Evolutionary conservation across 1,284 basidiomycete genomes (phyloP).

Genomic region (Rhodotorula sp.): DNA sequence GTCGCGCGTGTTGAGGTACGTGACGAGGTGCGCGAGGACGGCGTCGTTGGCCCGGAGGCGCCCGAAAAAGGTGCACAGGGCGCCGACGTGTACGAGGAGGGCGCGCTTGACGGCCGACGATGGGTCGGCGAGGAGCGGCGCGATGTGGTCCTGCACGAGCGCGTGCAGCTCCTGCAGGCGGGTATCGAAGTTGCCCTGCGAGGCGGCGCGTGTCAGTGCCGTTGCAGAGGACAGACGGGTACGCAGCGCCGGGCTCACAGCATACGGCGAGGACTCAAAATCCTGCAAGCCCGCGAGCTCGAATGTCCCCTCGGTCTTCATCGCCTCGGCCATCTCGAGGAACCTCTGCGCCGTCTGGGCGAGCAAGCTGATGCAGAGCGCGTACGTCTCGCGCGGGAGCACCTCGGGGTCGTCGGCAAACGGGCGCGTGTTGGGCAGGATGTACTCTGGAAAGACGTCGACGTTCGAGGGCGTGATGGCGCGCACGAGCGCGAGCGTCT

Average conservation of each 20-base stretch:
- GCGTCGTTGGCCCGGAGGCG: slow-evolving; percentile 91
- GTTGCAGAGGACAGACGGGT: not conserved
- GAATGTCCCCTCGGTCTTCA: slow-evolving; percentile 76
- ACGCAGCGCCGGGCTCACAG: slow-evolving; percentile 1
- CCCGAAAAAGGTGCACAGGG: slow-evolving; percentile 89
- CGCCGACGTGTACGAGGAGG: slow-evolving; percentile 71
- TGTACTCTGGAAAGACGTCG: slow-evolving; percentile 86
- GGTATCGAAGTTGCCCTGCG: slow-evolving; percentile 74
- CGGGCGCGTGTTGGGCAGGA: slow-evolving; percentile 84
- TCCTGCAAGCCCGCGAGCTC: slow-evolving; percentile 69
- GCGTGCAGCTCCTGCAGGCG: slow-evolving; percentile 81
- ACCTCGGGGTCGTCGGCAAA: slow-evolving; percentile 80
- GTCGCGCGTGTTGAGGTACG: slow-evolving; percentile 86
- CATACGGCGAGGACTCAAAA: slow-evolving; percentile 58
- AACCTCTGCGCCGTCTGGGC: slow-evolving; percentile 81
- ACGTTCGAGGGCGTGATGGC: slow-evolving; percentile 86
- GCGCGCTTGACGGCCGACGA: slow-evolving; percentile 59
- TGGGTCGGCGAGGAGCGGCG: slow-evolving; percentile 63
- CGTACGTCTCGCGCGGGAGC: slow-evolving; percentile 85
- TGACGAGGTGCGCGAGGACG: slow-evolving; percentile 95
- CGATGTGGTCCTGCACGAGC: slow-evolving; percentile 83
- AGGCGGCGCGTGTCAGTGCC: not conserved
- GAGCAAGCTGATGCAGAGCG: slow-evolving; percentile 78
- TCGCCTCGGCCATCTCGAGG: slow-evolving; percentile 86
- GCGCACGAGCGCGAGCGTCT: slow-evolving; percentile 78